Percentiles rank a stretch among this genome's conserved stretches.
These are phyloP conservation scores for Citrus trifoliata DNA, from an alignment of 345 rosid genomes.

Conservation along the genomic window DNA sequence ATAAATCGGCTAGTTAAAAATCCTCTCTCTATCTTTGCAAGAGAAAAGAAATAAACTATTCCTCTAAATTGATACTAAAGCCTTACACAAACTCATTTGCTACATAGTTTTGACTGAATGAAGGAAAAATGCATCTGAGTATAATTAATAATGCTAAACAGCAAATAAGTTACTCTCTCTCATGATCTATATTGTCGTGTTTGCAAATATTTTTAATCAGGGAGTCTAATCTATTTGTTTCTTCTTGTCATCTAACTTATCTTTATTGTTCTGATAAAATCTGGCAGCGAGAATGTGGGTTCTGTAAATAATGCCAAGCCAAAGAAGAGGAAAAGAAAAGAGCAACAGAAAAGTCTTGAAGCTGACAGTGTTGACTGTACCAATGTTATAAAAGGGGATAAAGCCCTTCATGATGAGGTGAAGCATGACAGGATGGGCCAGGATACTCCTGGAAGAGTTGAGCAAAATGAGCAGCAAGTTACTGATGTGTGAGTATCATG, in stretches of 20 bases:
- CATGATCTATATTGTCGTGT: not conserved
- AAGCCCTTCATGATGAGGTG: not conserved
- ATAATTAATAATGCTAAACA: not conserved
- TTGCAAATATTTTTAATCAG: not conserved
- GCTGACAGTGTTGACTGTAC: not conserved
- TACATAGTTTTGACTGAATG: not conserved
- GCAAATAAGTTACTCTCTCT: not conserved
- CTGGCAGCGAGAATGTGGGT: not conserved
- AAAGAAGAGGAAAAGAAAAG: conserved; percentile 22
- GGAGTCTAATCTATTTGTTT: not conserved
- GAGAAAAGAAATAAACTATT: not conserved
- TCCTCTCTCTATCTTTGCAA: not conserved
- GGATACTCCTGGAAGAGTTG: not conserved
- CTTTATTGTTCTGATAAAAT: not conserved
- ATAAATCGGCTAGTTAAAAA: not conserved
- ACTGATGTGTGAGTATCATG: conserved; percentile 19
- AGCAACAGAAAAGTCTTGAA: not conserved
- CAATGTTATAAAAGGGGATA: not conserved
- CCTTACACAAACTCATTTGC: not conserved
- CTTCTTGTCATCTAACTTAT: not conserved
- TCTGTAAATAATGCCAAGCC: conserved; percentile 11
- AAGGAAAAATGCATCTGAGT: not conserved
- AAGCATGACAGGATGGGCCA: conserved; percentile 1
- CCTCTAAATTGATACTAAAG: not conserved
- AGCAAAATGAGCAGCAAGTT: conserved; percentile 27